Evolutionary conservation across 495 filamentous ascomycete species (phyloP).

Genomic region (Trichoderma erinaceum): DNA sequence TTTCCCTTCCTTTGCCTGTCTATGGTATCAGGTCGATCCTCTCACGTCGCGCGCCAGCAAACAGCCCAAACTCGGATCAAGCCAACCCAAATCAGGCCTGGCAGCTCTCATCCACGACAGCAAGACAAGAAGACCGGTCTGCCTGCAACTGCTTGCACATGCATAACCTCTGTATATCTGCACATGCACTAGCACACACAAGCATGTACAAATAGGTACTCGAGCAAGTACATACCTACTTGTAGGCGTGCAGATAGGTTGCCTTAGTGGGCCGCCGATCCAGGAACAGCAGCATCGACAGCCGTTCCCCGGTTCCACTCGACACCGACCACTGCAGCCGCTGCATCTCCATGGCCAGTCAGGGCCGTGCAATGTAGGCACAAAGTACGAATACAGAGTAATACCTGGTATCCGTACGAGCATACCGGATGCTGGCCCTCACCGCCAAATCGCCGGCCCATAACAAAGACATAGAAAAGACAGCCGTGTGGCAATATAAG

Average conservation of each 20-base stretch:
- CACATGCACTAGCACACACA: neutral
- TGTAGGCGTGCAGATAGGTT: neutral
- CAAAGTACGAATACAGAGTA: neutral
- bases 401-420: too few relatives aligned
- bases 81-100: neutral
- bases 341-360: neutral
- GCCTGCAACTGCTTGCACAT: neutral
- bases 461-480: neutral
- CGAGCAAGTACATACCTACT: neutral
- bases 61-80: neutral
- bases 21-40: neutral
- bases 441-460: neutral
- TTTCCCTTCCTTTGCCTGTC: neutral
- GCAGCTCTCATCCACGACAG: neutral
- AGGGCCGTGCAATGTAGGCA: neutral
- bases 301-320: neutral
- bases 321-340: neutral
- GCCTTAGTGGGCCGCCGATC: neutral
- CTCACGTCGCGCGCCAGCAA: constrained; percentile 3
- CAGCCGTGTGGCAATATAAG: neutral
- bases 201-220: neutral
- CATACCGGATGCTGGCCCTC: neutral
- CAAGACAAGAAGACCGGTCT: neutral
- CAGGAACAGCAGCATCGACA: neutral
- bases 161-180: neutral